Conservation (phyloP, 371 early-diverging fungal species). For the Sporodiniella umbellata region DNA sequence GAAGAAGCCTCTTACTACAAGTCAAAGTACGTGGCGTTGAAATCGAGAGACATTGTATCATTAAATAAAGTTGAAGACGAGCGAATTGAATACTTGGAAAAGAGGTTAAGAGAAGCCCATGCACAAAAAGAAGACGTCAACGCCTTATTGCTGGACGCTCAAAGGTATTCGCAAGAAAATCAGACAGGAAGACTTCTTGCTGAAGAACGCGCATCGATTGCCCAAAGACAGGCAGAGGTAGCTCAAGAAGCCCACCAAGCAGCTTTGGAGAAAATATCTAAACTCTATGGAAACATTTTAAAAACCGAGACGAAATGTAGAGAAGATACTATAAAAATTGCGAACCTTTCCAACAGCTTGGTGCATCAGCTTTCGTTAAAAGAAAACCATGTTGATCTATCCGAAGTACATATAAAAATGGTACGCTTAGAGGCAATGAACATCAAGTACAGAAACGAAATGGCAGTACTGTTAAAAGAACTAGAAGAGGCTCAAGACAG, state of each 20-base stretch:
- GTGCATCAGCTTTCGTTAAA: slow-evolving; percentile 16
- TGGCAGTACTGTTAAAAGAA: slow-evolving; percentile 41
- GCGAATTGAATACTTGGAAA: slow-evolving; percentile 46
- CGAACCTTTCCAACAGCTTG: slow-evolving; percentile 46
- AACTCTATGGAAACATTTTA: slow-evolving; percentile 35
- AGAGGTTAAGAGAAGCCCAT: slow-evolving; percentile 37
- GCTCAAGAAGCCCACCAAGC: slow-evolving; percentile 50
- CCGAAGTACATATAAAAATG: slow-evolving; percentile 50
- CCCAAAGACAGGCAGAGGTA: slow-evolving; percentile 45
- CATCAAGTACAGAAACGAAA: slow-evolving; percentile 54
- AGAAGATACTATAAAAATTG: slow-evolving; percentile 33
- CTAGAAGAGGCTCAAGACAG: slow-evolving; percentile 54
- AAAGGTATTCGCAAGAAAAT: slow-evolving; percentile 40
- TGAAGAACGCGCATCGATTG: slow-evolving; percentile 43
- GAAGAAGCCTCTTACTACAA: slow-evolving; percentile 60
- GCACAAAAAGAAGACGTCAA: slow-evolving; percentile 36
- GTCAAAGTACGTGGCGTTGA: slow-evolving; percentile 35
- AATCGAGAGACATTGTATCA: slow-evolving; percentile 25
- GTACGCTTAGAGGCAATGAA: slow-evolving; percentile 53
- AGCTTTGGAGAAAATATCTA: slow-evolving; percentile 36
- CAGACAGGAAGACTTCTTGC: slow-evolving; percentile 34
- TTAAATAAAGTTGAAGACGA: slow-evolving; percentile 42
- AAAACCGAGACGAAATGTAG: slow-evolving; percentile 45
- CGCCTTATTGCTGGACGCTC: slow-evolving; percentile 21
- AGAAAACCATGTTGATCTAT: slow-evolving; percentile 5